These are phyloP conservation scores for Boletellus ananas DNA, from an alignment of 768 basidiomycete species.

Conservation along the genomic window DNA sequence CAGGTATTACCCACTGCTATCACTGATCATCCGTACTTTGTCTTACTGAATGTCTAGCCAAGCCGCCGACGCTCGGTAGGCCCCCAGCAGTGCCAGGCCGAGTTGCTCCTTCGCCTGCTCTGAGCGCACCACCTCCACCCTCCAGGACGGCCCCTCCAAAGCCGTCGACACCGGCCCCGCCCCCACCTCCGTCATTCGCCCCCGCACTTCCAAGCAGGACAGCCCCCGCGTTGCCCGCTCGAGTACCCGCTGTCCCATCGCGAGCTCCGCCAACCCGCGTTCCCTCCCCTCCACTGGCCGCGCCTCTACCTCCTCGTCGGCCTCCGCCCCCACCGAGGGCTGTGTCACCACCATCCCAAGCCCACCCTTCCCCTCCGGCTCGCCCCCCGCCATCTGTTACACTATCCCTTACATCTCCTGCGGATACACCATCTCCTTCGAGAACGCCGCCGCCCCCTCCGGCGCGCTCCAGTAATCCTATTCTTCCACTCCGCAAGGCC, in stretches of 20 bases:
- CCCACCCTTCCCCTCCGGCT: conserved; percentile 22
- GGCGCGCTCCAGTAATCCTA: conserved; percentile 20
- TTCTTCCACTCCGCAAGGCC: conserved; percentile 33
- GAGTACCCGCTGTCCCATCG: conserved; percentile 40
- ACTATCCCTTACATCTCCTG: conserved; percentile 25
- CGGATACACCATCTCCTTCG: conserved; percentile 4
- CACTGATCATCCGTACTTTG: conserved; percentile 1
- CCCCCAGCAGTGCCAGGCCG: conserved; percentile 63
- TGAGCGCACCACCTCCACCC: conserved; percentile 29
- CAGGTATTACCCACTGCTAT: conserved; percentile 40
- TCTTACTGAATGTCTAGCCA: conserved; percentile 39
- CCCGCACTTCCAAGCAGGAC: conserved; percentile 36
- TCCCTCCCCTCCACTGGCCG: conserved; percentile 25
- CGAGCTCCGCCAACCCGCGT: conserved; percentile 41
- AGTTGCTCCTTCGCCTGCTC: conserved; percentile 29
- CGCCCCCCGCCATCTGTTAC: conserved; percentile 27
- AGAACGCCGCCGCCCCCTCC: conserved; percentile 25
- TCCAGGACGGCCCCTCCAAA: conserved; percentile 28
- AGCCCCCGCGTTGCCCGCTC: conserved; percentile 36
- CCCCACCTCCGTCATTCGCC: conserved; percentile 29
- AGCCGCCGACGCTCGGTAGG: conserved; percentile 60
- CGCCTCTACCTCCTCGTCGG: conserved; percentile 24
- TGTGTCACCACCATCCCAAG: conserved; percentile 27
- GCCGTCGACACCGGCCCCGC: conserved; percentile 31
- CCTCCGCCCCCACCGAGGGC: conserved; percentile 33